Percentiles rank a stretch among this genome's conserved stretches.
Evolutionary conservation across 768 basidiomycete species (phyloP).

Genomic region (Lactarius psammicola): DNA sequence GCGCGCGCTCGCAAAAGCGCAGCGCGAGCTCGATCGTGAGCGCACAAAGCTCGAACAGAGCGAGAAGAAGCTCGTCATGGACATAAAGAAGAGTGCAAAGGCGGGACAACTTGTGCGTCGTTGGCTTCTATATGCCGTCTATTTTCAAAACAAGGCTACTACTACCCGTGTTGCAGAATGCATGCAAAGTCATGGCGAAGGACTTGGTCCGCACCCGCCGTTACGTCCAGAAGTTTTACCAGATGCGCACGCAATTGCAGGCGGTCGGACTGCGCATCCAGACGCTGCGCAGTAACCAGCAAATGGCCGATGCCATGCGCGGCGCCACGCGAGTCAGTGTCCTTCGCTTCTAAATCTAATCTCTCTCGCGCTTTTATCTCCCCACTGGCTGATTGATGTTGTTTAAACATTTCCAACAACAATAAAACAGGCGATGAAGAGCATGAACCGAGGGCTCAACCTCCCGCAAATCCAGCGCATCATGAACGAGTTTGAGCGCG

Average conservation of each 20-base stretch:
- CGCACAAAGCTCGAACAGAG: conserved; percentile 89
- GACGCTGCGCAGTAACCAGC: conserved; percentile 93
- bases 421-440: conserved; percentile 80
- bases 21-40: conserved; percentile 97
- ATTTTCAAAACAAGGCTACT: not conserved
- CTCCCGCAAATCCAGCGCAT: conserved; percentile 92
- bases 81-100: conserved; percentile 97
- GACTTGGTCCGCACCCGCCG: conserved; percentile 94
- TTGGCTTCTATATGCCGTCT: not conserved
- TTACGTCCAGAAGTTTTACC: conserved; percentile 97
- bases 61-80: conserved; percentile 94
- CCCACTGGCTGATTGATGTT: not conserved
- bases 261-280: conserved; percentile 95
- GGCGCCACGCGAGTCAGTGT: conserved; percentile 86
- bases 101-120: conserved; percentile 83
- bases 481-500: conserved; percentile 97
- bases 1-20: conserved; percentile 91
- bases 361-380: not conserved
- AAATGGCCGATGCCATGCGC: conserved; percentile 99
- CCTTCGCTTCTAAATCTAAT: not conserved
- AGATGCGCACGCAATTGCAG: conserved; percentile 98
- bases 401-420: not conserved
- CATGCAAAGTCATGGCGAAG: conserved; percentile 99
- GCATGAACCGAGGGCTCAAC: conserved; percentile 96
- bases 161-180: conserved; percentile 58